Percentiles rank a stretch among this genome's conserved stretches.
Evolutionary conservation across 345 rosid genomes (phyloP).

Genomic region (Garcia nutans): DNA sequence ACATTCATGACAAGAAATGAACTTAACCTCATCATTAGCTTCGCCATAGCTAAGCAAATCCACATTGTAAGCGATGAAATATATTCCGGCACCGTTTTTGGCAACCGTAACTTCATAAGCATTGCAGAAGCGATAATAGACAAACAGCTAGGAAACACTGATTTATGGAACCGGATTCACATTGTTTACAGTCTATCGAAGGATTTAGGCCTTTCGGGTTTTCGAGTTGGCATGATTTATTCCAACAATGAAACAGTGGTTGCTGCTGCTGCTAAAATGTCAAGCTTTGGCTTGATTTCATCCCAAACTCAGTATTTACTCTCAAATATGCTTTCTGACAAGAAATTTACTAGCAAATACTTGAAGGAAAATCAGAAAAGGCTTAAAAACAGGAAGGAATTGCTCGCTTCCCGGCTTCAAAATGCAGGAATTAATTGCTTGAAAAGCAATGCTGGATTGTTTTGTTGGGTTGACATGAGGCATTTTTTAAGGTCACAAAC

Average conservation of each 20-base stretch:
- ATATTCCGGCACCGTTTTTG: constrained; percentile 30
- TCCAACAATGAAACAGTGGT: constrained; percentile 25
- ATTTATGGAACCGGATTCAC: constrained; percentile 21
- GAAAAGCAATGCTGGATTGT: constrained; percentile 31
- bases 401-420: constrained; percentile 19
- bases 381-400: constrained; percentile 21
- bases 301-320: constrained; percentile 35
- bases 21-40: constrained; percentile 23
- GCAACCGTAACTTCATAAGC: constrained; percentile 23
- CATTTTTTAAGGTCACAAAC: constrained; percentile 11
- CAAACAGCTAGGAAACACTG: constrained; percentile 6
- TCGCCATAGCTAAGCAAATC: constrained; percentile 20
- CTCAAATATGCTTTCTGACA: constrained; percentile 15
- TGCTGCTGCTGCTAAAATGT: constrained; percentile 33
- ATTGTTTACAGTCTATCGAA: constrained; percentile 32
- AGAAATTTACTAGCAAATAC: constrained; percentile 15
- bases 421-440: constrained; percentile 24
- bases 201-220: constrained; percentile 34
- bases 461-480: constrained; percentile 37
- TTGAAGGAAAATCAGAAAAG: constrained; percentile 17
- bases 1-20: constrained; percentile 21
- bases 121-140: constrained; percentile 22
- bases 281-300: constrained; percentile 32
- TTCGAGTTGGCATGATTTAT: constrained; percentile 33
- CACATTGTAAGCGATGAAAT: constrained; percentile 35